These are phyloP conservation scores for Apiotrichum mycotoxinovorans DNA, from an alignment of 1,284 basidiomycete genomes.

Conservation along the genomic window DNA sequence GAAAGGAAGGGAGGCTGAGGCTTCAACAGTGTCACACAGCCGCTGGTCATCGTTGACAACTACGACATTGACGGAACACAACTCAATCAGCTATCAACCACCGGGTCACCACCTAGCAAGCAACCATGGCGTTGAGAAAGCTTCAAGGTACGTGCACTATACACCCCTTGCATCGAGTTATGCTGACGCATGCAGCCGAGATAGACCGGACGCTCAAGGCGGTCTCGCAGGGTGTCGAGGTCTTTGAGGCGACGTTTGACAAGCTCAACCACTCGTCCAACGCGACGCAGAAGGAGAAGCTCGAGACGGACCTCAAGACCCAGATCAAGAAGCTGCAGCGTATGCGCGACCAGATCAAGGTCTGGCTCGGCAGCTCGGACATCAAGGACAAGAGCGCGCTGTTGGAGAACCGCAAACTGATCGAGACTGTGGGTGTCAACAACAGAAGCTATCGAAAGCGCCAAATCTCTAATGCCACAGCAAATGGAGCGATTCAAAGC, in stretches of 20 bases:
- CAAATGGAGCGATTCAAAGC: slow-evolving; percentile 99
- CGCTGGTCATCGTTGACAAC: neutral
- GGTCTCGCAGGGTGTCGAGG: slow-evolving; percentile 86
- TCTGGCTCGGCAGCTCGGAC: slow-evolving; percentile 96
- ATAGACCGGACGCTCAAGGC: slow-evolving; percentile 95
- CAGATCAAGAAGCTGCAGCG: slow-evolving; percentile 99
- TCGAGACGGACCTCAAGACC: slow-evolving; percentile 89
- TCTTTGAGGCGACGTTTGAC: slow-evolving; percentile 92
- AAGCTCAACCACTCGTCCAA: slow-evolving; percentile 93
- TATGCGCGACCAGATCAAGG: slow-evolving; percentile 97
- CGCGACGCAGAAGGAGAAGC: slow-evolving; percentile 89
- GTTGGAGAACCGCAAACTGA: slow-evolving; percentile 88
- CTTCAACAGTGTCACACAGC: neutral
- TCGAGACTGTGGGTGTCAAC: slow-evolving; percentile 82
- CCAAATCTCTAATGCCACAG: slow-evolving; percentile 53
- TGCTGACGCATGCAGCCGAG: slow-evolving; percentile 65
- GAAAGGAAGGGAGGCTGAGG: too few relatives aligned
- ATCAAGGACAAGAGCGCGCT: slow-evolving; percentile 98
- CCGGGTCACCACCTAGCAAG: neutral
- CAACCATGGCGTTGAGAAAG: slow-evolving; percentile 43
- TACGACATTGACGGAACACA: neutral
- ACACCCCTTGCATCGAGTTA: too few relatives aligned
- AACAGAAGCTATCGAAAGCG: neutral
- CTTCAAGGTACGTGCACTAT: slow-evolving; percentile 31
- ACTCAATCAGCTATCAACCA: neutral